Conservation (phyloP, 1,139 yeast genomes). For the Ashbya aceris region DNA sequence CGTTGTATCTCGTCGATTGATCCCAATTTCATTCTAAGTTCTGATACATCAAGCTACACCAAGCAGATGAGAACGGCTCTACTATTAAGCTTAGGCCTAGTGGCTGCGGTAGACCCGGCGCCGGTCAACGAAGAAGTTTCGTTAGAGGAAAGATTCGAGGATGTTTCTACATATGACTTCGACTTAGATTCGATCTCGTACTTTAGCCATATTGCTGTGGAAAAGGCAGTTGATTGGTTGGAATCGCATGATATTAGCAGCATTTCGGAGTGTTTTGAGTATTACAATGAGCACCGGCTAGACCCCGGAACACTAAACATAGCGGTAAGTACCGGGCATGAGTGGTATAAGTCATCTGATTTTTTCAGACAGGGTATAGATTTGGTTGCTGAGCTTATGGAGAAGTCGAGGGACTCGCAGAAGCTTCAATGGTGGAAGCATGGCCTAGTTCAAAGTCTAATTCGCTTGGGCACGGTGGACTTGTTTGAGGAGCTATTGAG, state of each 20-base stretch:
- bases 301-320: background rate
- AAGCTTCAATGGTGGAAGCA: conserved; percentile 5
- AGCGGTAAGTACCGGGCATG: conserved; percentile 1
- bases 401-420: conserved; percentile 3
- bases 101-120: background rate
- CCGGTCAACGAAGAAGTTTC: background rate
- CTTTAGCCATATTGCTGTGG: background rate
- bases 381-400: conserved; percentile 2
- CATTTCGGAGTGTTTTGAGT: conserved; percentile 1
- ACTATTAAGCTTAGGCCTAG: conserved; percentile 3
- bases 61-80: conserved; percentile 1
- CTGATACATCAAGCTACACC: no score
- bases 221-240: conserved; percentile 3
- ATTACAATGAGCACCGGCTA: conserved; percentile 3
- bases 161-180: conserved; percentile 1
- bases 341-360: background rate
- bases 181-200: conserved; percentile 3
- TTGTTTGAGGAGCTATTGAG: background rate
- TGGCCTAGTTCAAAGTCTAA: conserved; percentile 2
- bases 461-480: conserved; percentile 2
- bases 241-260: conserved; percentile 2
- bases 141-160: background rate
- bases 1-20: background rate
- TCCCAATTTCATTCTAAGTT: background rate
- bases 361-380: conserved; percentile 1